A percentile compares a stretch with the other conserved stretches of the same genome.
phyloP scores from a whole-genome alignment of 208 protist genomes.

The Trichomonas gallinae region DNA sequence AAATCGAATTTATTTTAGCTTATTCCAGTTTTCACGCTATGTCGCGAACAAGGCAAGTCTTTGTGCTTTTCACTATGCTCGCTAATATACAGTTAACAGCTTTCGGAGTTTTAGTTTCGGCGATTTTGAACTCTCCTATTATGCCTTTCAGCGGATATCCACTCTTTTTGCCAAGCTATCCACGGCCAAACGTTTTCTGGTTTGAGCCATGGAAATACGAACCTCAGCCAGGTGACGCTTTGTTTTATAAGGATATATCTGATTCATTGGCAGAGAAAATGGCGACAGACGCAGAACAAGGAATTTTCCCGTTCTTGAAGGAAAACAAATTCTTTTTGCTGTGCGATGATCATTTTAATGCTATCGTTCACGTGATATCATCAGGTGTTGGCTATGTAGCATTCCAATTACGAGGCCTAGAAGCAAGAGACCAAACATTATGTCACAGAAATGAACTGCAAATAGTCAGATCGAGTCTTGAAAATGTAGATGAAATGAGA shows the following conservation, averaged over 20 bases:
- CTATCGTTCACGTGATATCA: neutral
- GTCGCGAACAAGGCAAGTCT: neutral
- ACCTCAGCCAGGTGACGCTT: neutral
- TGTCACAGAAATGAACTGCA: constrained; percentile 19
- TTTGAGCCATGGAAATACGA: neutral
- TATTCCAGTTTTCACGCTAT: neutral
- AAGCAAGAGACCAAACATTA: neutral
- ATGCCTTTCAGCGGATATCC: neutral
- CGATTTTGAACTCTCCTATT: neutral
- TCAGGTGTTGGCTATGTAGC: neutral
- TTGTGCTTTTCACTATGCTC: neutral
- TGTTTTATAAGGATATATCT: constrained; percentile 2
- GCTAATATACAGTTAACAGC: neutral
- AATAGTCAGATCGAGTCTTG: neutral
- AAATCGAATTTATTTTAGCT: neutral
- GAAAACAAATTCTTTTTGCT: neutral
- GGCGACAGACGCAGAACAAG: neutral
- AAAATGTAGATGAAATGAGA: neutral
- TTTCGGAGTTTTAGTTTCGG: neutral
- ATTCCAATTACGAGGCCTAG: neutral
- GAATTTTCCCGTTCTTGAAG: neutral
- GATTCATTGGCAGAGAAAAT: neutral
- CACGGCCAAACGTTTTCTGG: neutral
- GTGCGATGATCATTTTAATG: neutral
- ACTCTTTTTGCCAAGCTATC: neutral